Conservation (phyloP, 192 early-diverging fungal genomes). For the Cladochytrium replicatum region DNA sequence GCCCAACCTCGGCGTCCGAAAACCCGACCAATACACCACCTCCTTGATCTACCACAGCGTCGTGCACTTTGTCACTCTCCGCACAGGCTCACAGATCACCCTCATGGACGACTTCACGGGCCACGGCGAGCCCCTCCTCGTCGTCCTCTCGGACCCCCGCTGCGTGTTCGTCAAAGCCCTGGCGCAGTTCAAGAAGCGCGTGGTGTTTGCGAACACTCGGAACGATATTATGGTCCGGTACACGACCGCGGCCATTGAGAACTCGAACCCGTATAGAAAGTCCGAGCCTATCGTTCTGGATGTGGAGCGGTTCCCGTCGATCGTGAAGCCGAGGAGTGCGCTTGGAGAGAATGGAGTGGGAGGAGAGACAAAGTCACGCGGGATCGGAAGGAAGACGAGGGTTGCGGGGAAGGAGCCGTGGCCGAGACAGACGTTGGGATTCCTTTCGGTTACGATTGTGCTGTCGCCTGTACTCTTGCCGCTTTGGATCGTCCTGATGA, state of each 20-base stretch:
- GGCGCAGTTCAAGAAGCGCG: slow-evolving; percentile 11
- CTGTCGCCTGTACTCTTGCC: too few species aligned
- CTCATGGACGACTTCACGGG: slow-evolving; percentile 16
- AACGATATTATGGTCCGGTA: slow-evolving; percentile 25
- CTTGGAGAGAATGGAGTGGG: too few species aligned
- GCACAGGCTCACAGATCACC: slow-evolving; percentile 19
- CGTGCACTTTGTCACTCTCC: slow-evolving; percentile 1
- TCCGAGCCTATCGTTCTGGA: slow-evolving; percentile 12
- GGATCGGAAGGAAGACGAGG: too few species aligned
- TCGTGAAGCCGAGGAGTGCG: too few species aligned
- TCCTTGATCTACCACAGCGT: slow-evolving; percentile 15
- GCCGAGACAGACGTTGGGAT: too few species aligned
- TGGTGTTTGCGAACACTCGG: slow-evolving; percentile 18
- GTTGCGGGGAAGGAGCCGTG: too few species aligned
- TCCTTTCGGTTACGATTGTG: too few species aligned
- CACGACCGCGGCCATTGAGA: slow-evolving; percentile 9
- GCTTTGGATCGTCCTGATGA: too few species aligned
- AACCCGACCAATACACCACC: neutral
- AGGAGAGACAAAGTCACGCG: too few species aligned
- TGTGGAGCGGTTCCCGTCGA: slow-evolving; percentile 22
- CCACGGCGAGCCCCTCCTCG: slow-evolving; percentile 19
- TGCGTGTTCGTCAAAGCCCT: slow-evolving; percentile 23
- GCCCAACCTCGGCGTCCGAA: slow-evolving; percentile 41
- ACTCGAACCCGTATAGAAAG: slow-evolving; percentile 16
- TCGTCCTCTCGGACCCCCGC: slow-evolving; percentile 21